Evolutionary conservation across 345 rosid species (phyloP).

Genomic region (Hevea brasiliensis): DNA sequence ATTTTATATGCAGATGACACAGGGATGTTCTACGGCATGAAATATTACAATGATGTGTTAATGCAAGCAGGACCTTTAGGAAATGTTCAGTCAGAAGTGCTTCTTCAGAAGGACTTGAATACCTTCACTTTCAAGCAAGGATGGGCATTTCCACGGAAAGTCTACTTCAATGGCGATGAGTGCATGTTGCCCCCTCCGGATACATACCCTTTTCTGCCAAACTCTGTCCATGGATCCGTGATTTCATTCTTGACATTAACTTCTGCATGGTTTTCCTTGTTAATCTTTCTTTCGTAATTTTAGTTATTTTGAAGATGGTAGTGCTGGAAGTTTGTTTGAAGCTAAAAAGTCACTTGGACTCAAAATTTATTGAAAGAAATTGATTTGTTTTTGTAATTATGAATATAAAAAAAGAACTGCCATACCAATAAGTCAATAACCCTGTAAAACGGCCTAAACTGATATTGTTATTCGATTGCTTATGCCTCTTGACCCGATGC

Average conservation of each 20-base stretch:
- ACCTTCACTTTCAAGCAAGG: conserved; percentile 85
- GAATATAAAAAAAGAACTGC: neutral
- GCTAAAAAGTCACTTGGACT: neutral
- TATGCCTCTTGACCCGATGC: too few relatives aligned
- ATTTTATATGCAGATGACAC: conserved; percentile 65
- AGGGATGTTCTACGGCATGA: conserved; percentile 79
- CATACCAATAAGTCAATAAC: neutral
- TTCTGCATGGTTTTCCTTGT: conserved; percentile 32
- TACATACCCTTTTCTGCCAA: conserved; percentile 76
- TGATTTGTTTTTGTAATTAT: neutral
- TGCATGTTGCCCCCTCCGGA: conserved; percentile 92
- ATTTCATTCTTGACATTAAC: conserved; percentile 33
- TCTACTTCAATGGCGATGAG: conserved; percentile 90
- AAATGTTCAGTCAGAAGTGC: conserved; percentile 85
- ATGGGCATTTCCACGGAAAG: conserved; percentile 89
- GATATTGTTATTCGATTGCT: too few relatives aligned
- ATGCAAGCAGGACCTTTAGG: conserved; percentile 92
- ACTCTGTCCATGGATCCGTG: conserved; percentile 35
- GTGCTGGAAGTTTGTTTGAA: neutral
- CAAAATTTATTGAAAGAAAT: conserved; percentile 12
- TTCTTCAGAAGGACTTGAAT: conserved; percentile 71
- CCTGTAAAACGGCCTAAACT: too few relatives aligned
- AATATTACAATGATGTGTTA: conserved; percentile 68
- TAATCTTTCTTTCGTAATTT: conserved; percentile 35
- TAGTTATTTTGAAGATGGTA: neutral